These are phyloP conservation scores for Dacryopinax primogenitus DNA, from an alignment of 768 basidiomycete genomes.

Conservation along the genomic window DNA sequence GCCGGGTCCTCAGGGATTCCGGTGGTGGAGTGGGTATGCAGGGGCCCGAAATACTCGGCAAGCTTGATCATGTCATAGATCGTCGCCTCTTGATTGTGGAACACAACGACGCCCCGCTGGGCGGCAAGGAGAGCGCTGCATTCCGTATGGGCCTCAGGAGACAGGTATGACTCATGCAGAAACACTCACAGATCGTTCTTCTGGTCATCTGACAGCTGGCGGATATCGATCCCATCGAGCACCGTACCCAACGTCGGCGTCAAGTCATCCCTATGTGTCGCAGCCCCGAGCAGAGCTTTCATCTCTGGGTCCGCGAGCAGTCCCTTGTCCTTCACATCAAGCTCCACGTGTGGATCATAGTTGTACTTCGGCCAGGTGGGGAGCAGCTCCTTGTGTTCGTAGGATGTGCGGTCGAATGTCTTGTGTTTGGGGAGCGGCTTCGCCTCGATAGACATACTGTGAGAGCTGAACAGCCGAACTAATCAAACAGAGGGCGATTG, in stretches of 20 bases:
- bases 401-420: not conserved
- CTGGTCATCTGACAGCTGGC: constrained; percentile 5
- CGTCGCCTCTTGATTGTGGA: constrained; percentile 4
- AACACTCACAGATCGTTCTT: constrained; percentile 7
- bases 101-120: constrained; percentile 7
- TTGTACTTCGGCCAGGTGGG: constrained; percentile 7
- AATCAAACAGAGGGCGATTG: not conserved
- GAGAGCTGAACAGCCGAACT: not conserved
- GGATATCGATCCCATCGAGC: constrained; percentile 3
- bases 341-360: constrained; percentile 4
- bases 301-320: not conserved
- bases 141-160: not conserved
- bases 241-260: not conserved
- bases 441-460: constrained; percentile 1
- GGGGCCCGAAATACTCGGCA: constrained; percentile 4
- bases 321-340: constrained; percentile 2
- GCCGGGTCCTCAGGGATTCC: constrained; percentile 25
- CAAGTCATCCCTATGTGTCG: not conserved
- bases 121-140: not conserved
- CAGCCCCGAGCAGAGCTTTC: constrained; percentile 6
- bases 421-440: not conserved
- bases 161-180: not conserved
- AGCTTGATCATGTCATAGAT: constrained; percentile 9
- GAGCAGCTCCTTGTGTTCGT: not conserved
- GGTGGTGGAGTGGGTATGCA: constrained; percentile 27